These are phyloP conservation scores for Vigna angularis DNA, from an alignment of 306 rosid genomes.

Conservation along the genomic window DNA sequence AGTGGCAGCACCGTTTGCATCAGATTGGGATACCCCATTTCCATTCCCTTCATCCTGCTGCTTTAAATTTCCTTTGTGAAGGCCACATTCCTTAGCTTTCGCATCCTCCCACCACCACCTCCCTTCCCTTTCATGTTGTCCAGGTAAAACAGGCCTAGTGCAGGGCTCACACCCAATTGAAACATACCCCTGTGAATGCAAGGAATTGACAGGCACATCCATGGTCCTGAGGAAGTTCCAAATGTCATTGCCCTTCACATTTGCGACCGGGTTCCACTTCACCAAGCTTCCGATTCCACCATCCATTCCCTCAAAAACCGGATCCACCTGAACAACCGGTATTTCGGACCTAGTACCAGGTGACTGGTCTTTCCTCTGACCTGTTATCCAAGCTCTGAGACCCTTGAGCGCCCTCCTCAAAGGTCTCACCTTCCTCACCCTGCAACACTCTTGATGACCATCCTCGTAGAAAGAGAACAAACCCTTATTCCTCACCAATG, in stretches of 20 bases:
- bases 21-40: slow-evolving; percentile 42
- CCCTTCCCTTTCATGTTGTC: slow-evolving; percentile 95
- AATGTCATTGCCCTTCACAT: slow-evolving; percentile 66
- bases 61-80: slow-evolving; percentile 87
- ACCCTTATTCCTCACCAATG: slow-evolving; percentile 79
- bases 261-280: slow-evolving; percentile 95
- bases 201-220: slow-evolving; percentile 86
- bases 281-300: slow-evolving; percentile 86
- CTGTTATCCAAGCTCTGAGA: slow-evolving; percentile 88
- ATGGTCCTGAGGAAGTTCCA: slow-evolving; percentile 87
- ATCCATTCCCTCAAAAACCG: slow-evolving; percentile 83
- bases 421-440: slow-evolving; percentile 91
- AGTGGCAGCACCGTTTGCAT: slow-evolving; percentile 48
- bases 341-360: slow-evolving; percentile 89
- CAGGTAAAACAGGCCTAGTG: slow-evolving; percentile 91
- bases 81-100: slow-evolving; percentile 93
- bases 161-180: slow-evolving; percentile 96
- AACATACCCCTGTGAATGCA: slow-evolving; percentile 78
- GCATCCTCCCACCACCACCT: slow-evolving; percentile 99
- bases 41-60: slow-evolving; percentile 59
- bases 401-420: slow-evolving; percentile 91
- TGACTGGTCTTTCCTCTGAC: slow-evolving; percentile 94
- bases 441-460: slow-evolving; percentile 93
- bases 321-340: slow-evolving; percentile 89
- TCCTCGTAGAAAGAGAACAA: slow-evolving; percentile 86